Base-by-base conservation (phyloP, 140 eudicot species). In the Anethum foeniculum region DNA sequence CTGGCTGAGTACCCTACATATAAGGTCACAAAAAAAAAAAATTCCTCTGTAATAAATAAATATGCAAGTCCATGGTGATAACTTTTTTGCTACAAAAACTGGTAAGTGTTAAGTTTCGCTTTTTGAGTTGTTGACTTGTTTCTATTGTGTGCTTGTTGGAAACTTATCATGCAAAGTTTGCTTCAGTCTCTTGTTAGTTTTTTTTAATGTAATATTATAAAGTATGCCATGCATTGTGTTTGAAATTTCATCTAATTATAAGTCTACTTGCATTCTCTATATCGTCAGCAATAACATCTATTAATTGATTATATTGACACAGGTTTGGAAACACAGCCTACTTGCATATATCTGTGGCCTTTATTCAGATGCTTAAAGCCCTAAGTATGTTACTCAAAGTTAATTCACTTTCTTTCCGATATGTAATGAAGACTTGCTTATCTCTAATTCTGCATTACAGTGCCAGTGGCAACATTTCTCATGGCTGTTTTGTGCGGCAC, bases 361-460 rank as follows among this genome's bases (percentile, higher is more conserved):
- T 90, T 88, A 90, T 90, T 69, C 95, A 90, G 87, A 90, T 90
- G 95, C 95, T 90, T 67, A 90, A 90, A 88, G 92, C 95, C 76
- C 86, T 90, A 64, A 90, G 95, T 90, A 88, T 81, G 86, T 41
- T 19, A 23, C 21, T 25, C 19, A 15, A 27, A 75, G 62, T 75
- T 47, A 12, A 15, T 46, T 44, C 3, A 27, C 32, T 46, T 47
- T 47, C 21, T 19, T 46, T 12, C 44, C 7, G 30, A 62, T 62
- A 47, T 48, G 14, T 7, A 18, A 6, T 47, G 79, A 47, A 47
- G 27, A 30, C 34, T 9, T 48, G 79, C 62, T 75, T 75, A 75
- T 64, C 6, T 28, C 43, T 23, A 27, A 60, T 38, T 44, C 51
- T 32, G 41, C 9, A 41, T 62, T 84, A 41, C 92, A 90, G 95